Evolutionary conservation across 345 rosid species (phyloP).

Genomic region (Turnera subulata): DNA sequence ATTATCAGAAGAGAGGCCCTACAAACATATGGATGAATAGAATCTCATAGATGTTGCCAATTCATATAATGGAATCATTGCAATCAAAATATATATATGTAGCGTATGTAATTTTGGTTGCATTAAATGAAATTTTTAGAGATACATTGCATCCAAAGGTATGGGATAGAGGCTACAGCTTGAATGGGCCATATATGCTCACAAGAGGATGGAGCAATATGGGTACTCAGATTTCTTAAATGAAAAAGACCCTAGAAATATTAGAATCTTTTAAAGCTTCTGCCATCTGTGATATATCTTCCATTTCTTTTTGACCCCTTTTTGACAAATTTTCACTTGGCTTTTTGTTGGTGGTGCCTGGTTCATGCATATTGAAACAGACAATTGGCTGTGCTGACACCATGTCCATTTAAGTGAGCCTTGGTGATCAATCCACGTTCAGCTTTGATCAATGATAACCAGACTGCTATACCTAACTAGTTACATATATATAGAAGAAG

Average conservation of each 20-base stretch:
- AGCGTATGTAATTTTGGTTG: slow-evolving; percentile 3
- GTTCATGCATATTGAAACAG: slow-evolving; percentile 8
- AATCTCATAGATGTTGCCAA: slow-evolving; percentile 38
- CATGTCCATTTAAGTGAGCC: neutral
- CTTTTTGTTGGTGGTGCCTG: too few relatives aligned
- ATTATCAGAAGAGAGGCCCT: slow-evolving; percentile 22
- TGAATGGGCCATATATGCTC: slow-evolving; percentile 46
- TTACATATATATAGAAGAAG: neutral
- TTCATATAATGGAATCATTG: slow-evolving; percentile 32
- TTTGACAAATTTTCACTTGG: slow-evolving; percentile 23
- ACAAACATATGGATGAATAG: slow-evolving; percentile 16
- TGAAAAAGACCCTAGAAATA: slow-evolving; percentile 21
- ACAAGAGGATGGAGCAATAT: slow-evolving; percentile 32
- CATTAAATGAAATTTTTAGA: slow-evolving; percentile 1
- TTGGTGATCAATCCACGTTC: neutral
- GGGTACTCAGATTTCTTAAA: slow-evolving; percentile 25
- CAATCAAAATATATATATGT: slow-evolving; percentile 9
- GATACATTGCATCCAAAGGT: slow-evolving; percentile 38
- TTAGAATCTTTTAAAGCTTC: slow-evolving; percentile 15
- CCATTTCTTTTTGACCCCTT: too few relatives aligned
- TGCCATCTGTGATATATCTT: neutral
- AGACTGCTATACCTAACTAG: neutral
- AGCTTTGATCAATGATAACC: neutral
- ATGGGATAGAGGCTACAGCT: slow-evolving; percentile 29
- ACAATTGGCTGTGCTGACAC: neutral